A percentile compares a stretch with the other conserved stretches of the same genome.
Conservation (phyloP, 306 rosid genomes). For the Quercus berberidifolia region DNA sequence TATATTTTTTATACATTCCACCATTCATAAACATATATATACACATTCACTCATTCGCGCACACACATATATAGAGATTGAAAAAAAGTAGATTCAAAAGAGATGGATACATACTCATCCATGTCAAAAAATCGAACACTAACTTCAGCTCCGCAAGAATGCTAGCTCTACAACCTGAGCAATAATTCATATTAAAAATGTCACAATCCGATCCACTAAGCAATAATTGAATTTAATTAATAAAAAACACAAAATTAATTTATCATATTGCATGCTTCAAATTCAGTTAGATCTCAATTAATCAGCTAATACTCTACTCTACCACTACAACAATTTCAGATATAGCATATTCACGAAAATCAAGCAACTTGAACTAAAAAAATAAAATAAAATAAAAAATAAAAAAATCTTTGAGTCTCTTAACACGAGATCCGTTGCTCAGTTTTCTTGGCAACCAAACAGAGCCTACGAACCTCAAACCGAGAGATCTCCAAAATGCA, state of each 20-base stretch:
- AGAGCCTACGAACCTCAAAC: not conserved
- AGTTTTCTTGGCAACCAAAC: slow-evolving; percentile 6
- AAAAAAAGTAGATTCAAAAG: slow-evolving; percentile 2
- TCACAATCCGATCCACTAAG: too few relatives aligned
- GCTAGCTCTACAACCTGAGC: slow-evolving; percentile 2
- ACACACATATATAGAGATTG: not conserved
- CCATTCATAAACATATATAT: slow-evolving; percentile 1
- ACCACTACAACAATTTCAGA: not conserved
- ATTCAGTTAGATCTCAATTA: not conserved
- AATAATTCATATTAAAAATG: not conserved
- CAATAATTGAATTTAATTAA: too few relatives aligned
- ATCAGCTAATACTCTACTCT: not conserved
- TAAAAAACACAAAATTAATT: not conserved
- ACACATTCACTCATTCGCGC: too few relatives aligned
- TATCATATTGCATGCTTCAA: not conserved
- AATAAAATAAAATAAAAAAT: too few relatives aligned
- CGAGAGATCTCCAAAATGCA: not conserved
- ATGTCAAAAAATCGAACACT: slow-evolving; percentile 33
- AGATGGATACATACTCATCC: slow-evolving; percentile 73
- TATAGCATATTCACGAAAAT: not conserved
- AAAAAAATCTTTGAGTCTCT: too few relatives aligned
- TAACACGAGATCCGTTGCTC: not conserved
- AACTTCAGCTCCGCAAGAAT: not conserved
- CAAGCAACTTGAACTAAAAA: not conserved
- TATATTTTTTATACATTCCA: slow-evolving; percentile 23